Conservation (phyloP, 345 rosid genomes). For the Angophora floribunda region DNA sequence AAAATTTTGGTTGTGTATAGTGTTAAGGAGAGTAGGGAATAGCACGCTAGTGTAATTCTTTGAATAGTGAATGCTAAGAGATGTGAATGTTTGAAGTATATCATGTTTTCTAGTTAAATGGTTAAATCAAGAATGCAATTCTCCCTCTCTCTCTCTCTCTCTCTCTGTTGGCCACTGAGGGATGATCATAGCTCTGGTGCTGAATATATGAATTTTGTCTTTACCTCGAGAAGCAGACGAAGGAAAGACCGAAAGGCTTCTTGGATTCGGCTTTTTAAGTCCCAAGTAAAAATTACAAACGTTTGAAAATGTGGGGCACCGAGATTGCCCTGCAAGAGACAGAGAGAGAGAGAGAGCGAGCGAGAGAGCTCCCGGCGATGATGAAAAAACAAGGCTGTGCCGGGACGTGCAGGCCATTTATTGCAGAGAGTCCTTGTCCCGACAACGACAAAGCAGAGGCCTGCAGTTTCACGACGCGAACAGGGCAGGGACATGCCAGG, state of each 20-base stretch:
- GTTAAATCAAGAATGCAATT: background rate
- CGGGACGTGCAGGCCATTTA: background rate
- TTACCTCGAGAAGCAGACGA: background rate
- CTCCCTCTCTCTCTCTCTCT: background rate
- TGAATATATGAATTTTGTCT: constrained; percentile 4
- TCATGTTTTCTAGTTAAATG: background rate
- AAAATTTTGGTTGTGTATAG: constrained; percentile 37
- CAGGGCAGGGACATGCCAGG: background rate
- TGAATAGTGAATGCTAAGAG: constrained; percentile 6
- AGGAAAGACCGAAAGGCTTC: background rate
- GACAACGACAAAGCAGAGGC: background rate
- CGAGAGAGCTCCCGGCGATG: background rate
- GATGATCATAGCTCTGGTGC: background rate
- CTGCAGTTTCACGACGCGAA: background rate
- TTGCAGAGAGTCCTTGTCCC: background rate
- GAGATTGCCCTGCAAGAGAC: background rate
- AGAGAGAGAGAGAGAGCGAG: background rate
- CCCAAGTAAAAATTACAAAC: background rate
- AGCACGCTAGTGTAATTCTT: constrained; percentile 18
- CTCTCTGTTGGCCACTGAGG: background rate
- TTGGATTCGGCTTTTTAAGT: background rate
- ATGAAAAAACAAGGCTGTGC: background rate
- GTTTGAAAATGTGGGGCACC: background rate
- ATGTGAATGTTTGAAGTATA: background rate
- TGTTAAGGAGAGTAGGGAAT: constrained; percentile 10